Evolutionary conservation across 1,139 yeast species (phyloP).

Genomic region (Kurtzmaniella quercitrusa): DNA sequence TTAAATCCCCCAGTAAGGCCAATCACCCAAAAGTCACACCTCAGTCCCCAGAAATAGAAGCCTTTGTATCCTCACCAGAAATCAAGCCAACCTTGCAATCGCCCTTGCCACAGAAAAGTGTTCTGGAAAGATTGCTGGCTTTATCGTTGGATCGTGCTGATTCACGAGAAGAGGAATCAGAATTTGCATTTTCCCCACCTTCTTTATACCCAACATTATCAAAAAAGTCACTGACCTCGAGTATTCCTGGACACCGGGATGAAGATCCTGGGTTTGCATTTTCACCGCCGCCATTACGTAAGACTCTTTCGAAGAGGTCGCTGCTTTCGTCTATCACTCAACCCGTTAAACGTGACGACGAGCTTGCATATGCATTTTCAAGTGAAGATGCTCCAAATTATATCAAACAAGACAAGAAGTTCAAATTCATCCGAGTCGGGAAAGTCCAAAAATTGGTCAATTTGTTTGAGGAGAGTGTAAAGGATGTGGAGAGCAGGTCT

Average conservation of each 20-base stretch:
- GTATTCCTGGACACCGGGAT: not conserved
- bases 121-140: not conserved
- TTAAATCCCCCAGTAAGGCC: not conserved
- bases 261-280: constrained; percentile 5
- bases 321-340: constrained; percentile 21
- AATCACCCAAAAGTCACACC: no score
- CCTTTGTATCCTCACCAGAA: no score
- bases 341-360: constrained; percentile 11
- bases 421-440: constrained; percentile 45
- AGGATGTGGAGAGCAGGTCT: constrained; percentile 2
- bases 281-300: constrained; percentile 17
- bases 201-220: constrained; percentile 13
- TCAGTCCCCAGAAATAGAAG: no score
- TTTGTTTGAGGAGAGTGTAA: constrained; percentile 38
- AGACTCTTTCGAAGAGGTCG: constrained; percentile 16
- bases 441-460: constrained; percentile 47
- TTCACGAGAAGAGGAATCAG: not conserved
- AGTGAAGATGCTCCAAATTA: constrained; percentile 33
- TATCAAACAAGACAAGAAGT: constrained; percentile 42
- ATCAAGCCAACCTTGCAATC: no score
- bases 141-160: not conserved
- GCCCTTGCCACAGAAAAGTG: not conserved
- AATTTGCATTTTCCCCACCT: constrained; percentile 14
- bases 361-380: constrained; percentile 29
- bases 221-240: constrained; percentile 16